Conservation (phyloP, 2,329 filamentous ascomycete species). For the Diplodia intermedia region DNA sequence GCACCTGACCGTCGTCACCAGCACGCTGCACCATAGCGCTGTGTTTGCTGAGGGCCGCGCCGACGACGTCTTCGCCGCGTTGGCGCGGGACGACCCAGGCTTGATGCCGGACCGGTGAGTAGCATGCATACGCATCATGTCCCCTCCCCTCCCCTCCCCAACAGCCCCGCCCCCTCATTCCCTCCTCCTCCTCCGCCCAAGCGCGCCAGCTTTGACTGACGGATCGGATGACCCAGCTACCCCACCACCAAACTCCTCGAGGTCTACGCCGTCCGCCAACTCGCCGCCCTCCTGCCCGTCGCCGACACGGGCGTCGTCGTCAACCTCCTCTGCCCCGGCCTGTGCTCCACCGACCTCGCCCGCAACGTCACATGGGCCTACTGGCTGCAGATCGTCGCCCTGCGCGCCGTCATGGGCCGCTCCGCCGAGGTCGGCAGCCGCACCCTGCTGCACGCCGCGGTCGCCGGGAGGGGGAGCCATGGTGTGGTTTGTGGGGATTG, state of each 20-base stretch:
- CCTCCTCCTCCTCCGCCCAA: no score
- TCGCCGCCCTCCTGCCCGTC: constrained; percentile 37
- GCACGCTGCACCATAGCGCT: constrained; percentile 43
- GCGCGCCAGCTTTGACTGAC: no score
- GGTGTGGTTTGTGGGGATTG: constrained; percentile 39
- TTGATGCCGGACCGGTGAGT: constrained; percentile 38
- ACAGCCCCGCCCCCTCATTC: no score
- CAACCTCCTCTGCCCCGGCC: constrained; percentile 46
- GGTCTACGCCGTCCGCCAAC: constrained; percentile 39
- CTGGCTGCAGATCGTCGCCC: neutral
- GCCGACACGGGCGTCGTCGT: constrained; percentile 42
- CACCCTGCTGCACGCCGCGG: constrained; percentile 37
- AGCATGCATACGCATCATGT: no score
- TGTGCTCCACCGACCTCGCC: constrained; percentile 42
- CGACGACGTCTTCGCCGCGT: constrained; percentile 41
- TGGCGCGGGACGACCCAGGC: constrained; percentile 37
- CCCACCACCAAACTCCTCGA: constrained; percentile 45
- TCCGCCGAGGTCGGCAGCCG: constrained; percentile 39
- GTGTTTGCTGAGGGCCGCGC: constrained; percentile 41
- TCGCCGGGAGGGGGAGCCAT: constrained; percentile 36
- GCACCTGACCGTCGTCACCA: constrained; percentile 44
- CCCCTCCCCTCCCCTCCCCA: no score
- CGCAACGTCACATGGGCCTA: constrained; percentile 34
- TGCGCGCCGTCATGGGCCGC: constrained; percentile 34
- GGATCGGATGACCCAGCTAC: constrained; percentile 32